Base-by-base conservation (phyloP, 1,284 basidiomycete genomes). In the Serendipita sp. region DNA sequence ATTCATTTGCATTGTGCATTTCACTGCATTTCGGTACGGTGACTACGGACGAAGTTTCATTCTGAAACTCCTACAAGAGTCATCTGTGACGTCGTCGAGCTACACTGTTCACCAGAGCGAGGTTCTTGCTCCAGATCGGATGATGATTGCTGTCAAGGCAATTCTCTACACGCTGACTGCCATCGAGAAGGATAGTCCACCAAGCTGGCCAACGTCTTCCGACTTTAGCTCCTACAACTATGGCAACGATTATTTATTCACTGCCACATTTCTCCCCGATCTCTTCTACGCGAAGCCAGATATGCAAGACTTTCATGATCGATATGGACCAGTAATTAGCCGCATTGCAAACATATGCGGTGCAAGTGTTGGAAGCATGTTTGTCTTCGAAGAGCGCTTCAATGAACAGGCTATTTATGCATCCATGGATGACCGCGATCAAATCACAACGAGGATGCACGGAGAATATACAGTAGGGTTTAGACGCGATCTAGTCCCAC, bases 1-100 rank as follows among this genome's bases (percentile, higher is more conserved):
- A 0, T 85, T 94, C 70, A 82, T 86, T 61, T 87, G 84, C 68
- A 84, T 94, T 63, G 74, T 88, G 5, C 91, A 96, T 72, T 92
- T 88, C 69, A 79, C 91, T 63, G 82, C 94, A 55, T 85, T 85
- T 3, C 86, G 91, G 22, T 85, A 96, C 71, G 84, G 90, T 63
- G 93, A 97, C 43, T 90, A 87, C 67, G 94, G 93, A 0, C 78
- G 82, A 67, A 91, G 95, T 61, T 75, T 94, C 32, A 85, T 90
- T 66, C 71, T 93, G 65, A 88, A 89, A 6, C 79, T 92, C 41
- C 76, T 93, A 62, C 85, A 88, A 69, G 87, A 91, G 69, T 75
- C 80, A 1, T 70, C 75, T 17, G 75, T 82, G 64, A 76, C 65
- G 47, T 73, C 73, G 15, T 69, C 73, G 2, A 77, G 75, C 67